Conservation (phyloP, 2,329 filamentous ascomycete genomes). For the Fusarium dimerum region DNA sequence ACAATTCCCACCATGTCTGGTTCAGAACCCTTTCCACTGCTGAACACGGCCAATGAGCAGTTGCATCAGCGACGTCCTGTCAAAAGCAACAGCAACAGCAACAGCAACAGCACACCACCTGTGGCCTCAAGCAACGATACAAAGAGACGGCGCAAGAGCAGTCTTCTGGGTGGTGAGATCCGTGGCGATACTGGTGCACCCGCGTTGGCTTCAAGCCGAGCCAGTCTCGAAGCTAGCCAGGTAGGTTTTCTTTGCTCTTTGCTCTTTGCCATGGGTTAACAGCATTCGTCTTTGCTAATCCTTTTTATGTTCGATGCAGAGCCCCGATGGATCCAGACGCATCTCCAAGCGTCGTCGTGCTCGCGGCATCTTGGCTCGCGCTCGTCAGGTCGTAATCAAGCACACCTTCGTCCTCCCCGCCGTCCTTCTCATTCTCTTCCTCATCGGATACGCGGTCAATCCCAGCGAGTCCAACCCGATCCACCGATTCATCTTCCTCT, state of each 20-base stretch:
- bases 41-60: conserved; percentile 53
- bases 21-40: conserved; percentile 57
- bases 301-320: conserved; percentile 11
- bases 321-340: conserved; percentile 39
- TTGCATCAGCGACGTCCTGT: conserved; percentile 39
- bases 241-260: conserved; percentile 13
- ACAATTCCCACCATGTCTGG: conserved; percentile 39
- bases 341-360: conserved; percentile 57
- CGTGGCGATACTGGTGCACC: conserved; percentile 58
- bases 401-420: conserved; percentile 69
- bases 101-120: conserved; percentile 30
- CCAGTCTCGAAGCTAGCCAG: conserved; percentile 40
- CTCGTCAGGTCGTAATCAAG: conserved; percentile 59
- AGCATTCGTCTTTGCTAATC: conserved; percentile 10
- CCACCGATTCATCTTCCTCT: conserved; percentile 83
- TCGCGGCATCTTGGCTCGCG: conserved; percentile 46
- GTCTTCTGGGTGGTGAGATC: conserved; percentile 54
- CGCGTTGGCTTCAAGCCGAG: conserved; percentile 53
- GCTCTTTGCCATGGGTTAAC: not conserved
- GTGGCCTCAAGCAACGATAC: conserved; percentile 37
- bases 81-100: conserved; percentile 31
- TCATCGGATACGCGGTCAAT: conserved; percentile 71
- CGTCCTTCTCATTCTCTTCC: conserved; percentile 62
- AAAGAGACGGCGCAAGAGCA: conserved; percentile 57
- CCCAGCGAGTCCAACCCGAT: conserved; percentile 78